phyloP scores from a whole-genome alignment of 1,139 yeast genomes.

The Hyphopichia burtonii region DNA sequence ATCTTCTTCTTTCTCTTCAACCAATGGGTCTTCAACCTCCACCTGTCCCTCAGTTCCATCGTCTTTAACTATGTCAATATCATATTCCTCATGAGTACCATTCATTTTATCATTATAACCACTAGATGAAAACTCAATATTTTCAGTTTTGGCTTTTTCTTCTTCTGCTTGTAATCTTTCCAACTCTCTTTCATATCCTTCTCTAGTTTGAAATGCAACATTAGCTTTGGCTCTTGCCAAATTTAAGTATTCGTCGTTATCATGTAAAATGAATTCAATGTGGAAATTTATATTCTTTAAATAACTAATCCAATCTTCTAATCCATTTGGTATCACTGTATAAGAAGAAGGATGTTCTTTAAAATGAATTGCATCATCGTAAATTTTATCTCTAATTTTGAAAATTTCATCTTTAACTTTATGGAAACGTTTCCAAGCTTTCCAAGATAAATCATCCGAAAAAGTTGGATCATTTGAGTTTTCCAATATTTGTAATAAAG shows the following conservation, averaged over 20 bases:
- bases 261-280: constrained; percentile 58
- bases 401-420: constrained; percentile 54
- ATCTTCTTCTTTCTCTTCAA: background rate
- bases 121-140: no score
- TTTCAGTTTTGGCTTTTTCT: background rate
- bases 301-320: constrained; percentile 50
- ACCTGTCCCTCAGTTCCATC: no score
- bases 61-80: no score
- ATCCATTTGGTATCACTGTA: constrained; percentile 32
- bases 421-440: constrained; percentile 68
- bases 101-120: no score
- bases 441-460: constrained; percentile 49
- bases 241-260: constrained; percentile 69
- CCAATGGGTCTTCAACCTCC: no score
- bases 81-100: no score
- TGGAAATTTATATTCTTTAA: constrained; percentile 60
- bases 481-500: constrained; percentile 29
- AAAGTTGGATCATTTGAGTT: constrained; percentile 12
- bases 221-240: constrained; percentile 81
- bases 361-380: constrained; percentile 42
- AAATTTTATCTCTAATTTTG: constrained; percentile 56
- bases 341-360: constrained; percentile 16
- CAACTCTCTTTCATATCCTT: constrained; percentile 27
- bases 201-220: constrained; percentile 72
- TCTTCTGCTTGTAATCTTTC: constrained; percentile 4